Evolutionary conservation across 164 flowering plant genomes (phyloP), one percentile per base, ranked within the genome.

Genomic region (Sedum album): DNA sequence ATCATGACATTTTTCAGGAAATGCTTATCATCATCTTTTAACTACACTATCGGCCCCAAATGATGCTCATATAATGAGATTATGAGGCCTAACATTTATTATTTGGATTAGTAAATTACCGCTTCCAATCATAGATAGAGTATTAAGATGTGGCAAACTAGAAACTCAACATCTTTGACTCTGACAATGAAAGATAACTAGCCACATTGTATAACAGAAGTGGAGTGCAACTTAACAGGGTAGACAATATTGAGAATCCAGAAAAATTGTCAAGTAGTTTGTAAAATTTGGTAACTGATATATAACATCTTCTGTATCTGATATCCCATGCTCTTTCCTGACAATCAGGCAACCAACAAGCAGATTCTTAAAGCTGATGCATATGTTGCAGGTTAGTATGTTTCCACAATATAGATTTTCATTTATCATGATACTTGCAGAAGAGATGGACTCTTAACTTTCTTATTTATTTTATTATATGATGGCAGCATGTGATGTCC

Each of bases 401-500:
- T 39, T 18, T 35, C 69, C 68, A 64, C 18, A 21, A 30, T 31
- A 28, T 53, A 25, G 51, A 38, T 10, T 60, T 67, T 36, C 57
- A 2, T 72, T 44, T 61, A 36, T 64, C 74, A 65, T 28, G n/a
- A n/a, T n/a, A n/a, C n/a, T 28, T 35, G 61, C 17, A 1, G 36
- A 68, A 20, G 2, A 25, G 20, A 28, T n/a, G n/a, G 17, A 51
- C 6, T 48, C 26, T 65, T 7, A 46, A 42, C 28, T 69, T 30
- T 25, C 23, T 67, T 33, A 51, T 18, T 25, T 17, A 38, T 41
- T 57, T 31, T 53, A 8, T 3, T 6, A 38, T 76, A 73, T 74
- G 66, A 30, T 76, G 73, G 61, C 85, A 94, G 98, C 99, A 26
- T 94, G 97, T 76, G 99, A 94, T 84, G 93, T 94, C 66, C 99